These are phyloP conservation scores for Holtermannia corniformis DNA, from an alignment of 768 basidiomycete species.

Conservation along the genomic window DNA sequence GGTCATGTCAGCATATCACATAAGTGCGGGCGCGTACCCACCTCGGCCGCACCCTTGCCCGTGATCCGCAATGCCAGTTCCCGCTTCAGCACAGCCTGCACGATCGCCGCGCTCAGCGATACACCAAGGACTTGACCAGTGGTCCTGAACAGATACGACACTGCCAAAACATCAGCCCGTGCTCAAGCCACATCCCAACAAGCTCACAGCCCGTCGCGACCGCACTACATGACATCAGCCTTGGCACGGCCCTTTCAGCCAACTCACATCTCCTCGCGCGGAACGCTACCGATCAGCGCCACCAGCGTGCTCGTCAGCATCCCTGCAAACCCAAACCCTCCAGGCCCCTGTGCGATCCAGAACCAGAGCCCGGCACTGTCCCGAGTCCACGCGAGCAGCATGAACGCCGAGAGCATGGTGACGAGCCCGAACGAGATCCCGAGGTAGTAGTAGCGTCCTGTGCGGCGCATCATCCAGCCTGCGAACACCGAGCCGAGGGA, in stretches of 20 bases:
- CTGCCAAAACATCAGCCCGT: slow-evolving; percentile 44
- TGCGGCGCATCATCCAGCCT: slow-evolving; percentile 59
- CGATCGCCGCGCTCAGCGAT: slow-evolving; percentile 68
- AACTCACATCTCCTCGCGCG: slow-evolving; percentile 30
- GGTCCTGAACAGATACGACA: slow-evolving; percentile 86
- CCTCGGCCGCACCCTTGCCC: slow-evolving; percentile 56
- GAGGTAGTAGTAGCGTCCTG: slow-evolving; percentile 73
- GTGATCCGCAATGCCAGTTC: slow-evolving; percentile 65
- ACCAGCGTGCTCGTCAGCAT: slow-evolving; percentile 36
- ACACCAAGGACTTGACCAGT: slow-evolving; percentile 95
- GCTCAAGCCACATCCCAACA: slow-evolving; percentile 8
- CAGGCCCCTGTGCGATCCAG: slow-evolving; percentile 31
- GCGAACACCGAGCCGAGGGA: slow-evolving; percentile 77
- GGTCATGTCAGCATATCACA: not conserved
- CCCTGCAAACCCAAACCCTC: slow-evolving; percentile 32
- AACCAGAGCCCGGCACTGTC: slow-evolving; percentile 54
- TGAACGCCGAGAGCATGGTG: slow-evolving; percentile 52
- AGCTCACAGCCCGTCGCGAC: slow-evolving; percentile 80
- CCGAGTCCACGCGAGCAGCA: slow-evolving; percentile 61
- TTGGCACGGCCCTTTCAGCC: not conserved
- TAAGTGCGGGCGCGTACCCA: not conserved
- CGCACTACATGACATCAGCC: slow-evolving; percentile 12
- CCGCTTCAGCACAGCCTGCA: slow-evolving; percentile 66
- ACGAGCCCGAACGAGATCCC: slow-evolving; percentile 59
- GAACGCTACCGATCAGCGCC: slow-evolving; percentile 34